Evolutionary conservation across 169 alveolate species (phyloP).

Genomic region (Plasmodium sp.): DNA sequence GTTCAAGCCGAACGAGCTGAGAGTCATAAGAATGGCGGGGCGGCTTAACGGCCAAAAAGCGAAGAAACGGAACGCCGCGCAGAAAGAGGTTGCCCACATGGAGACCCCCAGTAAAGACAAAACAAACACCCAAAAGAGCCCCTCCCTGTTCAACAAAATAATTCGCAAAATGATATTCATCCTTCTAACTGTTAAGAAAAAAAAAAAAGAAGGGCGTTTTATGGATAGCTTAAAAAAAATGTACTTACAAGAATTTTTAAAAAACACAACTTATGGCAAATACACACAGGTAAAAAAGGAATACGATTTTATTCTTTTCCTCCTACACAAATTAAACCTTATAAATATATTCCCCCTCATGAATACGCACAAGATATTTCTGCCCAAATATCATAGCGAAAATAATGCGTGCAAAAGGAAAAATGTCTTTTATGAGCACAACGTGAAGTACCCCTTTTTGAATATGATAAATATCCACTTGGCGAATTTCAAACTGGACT

Average conservation of each 20-base stretch:
- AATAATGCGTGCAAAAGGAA: constrained; percentile 53
- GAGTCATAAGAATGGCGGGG: neutral
- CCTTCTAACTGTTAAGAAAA: constrained; percentile 30
- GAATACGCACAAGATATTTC: constrained; percentile 59
- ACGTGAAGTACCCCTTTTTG: constrained; percentile 61
- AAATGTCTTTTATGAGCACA: constrained; percentile 43
- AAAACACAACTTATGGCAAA: neutral
- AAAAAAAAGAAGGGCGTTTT: constrained; percentile 53
- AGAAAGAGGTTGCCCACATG: no score
- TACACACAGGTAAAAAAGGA: constrained; percentile 43
- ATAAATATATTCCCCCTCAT: constrained; percentile 48
- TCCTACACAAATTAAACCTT: constrained; percentile 55
- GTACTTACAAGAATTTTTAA: constrained; percentile 34
- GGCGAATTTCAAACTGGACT: constrained; percentile 28
- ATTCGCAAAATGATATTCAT: constrained; percentile 41
- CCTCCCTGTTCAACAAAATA: neutral
- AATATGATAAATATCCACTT: constrained; percentile 60
- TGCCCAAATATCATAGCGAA: constrained; percentile 35
- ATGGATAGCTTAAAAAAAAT: constrained; percentile 70
- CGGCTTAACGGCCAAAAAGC: neutral
- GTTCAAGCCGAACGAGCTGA: neutral
- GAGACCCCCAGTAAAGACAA: neutral
- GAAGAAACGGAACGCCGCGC: neutral
- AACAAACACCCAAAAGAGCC: neutral
- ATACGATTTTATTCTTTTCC: constrained; percentile 53